Base-by-base conservation (phyloP, 345 rosid species). In the Carallia pectinifolia region DNA sequence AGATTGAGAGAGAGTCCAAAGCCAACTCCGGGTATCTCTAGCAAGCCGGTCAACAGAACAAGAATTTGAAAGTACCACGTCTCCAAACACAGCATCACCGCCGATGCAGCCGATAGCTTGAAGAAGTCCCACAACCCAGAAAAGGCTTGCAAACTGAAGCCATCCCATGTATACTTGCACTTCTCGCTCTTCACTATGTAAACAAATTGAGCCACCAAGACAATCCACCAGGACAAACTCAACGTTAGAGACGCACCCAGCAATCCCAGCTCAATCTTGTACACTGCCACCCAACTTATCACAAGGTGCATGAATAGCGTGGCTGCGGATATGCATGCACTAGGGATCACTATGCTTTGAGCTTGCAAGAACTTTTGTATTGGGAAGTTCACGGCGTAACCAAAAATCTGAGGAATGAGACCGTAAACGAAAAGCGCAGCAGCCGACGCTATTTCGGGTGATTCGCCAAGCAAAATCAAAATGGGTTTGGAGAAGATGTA, bases 71-170 rank as follows among this genome's bases (percentile, higher is more conserved):
- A 82, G 60, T 88, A 88, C 89, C 89, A 82, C 36, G 85, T 71
- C 81, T 88, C 92, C 19, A 88, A 82, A 68, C 87, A 84, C 61
- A 85, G 79, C 92, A 88, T 88, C 59, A 88, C 85, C 31, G 88
- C 89, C 1, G 92, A 88, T 3, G 89, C 83, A 9, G 83, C 88
- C 23, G 23, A 23, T 23, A 23, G 23, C 23, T 23, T 23, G 23
- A 23, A 23, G 23, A 23, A 23, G 23, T 23, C 23, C 23, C 23
- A 23, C 23, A 23, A 23, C 23, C 23, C 23, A 23, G 23, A 23
- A 23, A 23, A 23, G 23, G 23, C 23, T 23, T 23, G 23, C 23
- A 23, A 23, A 23, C 23, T 23, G 23, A 23, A 23, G 3, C 92
- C 89, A 39, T 34, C 39, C 88, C 88, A 88, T 1, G 88, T 84